Evolutionary conservation across 768 basidiomycete genomes (phyloP).

Genomic region (Leccinum sublutescens): DNA sequence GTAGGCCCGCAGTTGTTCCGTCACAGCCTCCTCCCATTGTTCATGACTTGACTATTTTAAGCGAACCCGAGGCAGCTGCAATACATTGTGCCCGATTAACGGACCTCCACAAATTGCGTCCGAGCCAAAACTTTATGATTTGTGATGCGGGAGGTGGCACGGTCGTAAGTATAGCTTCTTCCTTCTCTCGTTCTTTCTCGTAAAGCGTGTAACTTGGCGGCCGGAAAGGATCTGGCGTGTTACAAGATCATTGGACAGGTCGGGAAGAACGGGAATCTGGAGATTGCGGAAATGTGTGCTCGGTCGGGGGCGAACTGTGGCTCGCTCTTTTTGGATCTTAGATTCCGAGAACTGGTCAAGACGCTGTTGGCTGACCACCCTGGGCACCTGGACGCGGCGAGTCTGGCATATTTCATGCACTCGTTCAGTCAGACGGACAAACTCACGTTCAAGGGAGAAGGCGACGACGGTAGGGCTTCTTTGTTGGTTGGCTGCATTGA

Average conservation of each 20-base stretch:
- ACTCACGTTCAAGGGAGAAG: slow-evolving; percentile 65
- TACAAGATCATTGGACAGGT: slow-evolving; percentile 82
- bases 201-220: slow-evolving; percentile 5
- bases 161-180: slow-evolving; percentile 42
- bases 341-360: slow-evolving; percentile 79
- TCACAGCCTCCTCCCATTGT: neutral
- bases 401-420: slow-evolving; percentile 85
- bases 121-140: slow-evolving; percentile 87
- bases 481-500: slow-evolving; percentile 13
- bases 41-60: slow-evolving; percentile 25
- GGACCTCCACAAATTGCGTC: slow-evolving; percentile 72
- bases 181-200: neutral
- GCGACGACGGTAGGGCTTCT: slow-evolving; percentile 61
- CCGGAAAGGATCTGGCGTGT: slow-evolving; percentile 43
- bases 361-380: slow-evolving; percentile 81
- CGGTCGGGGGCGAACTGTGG: slow-evolving; percentile 87
- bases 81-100: slow-evolving; percentile 85
- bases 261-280: slow-evolving; percentile 72
- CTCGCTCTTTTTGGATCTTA: slow-evolving; percentile 81
- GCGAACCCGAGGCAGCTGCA: slow-evolving; percentile 82
- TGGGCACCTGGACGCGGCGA: slow-evolving; percentile 76
- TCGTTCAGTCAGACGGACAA: slow-evolving; percentile 90
- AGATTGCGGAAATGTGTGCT: slow-evolving; percentile 89
- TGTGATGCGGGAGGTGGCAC: slow-evolving; percentile 89
- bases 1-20: slow-evolving; percentile 28